Evolutionary conservation across 352 stramenopile genomes (phyloP).

Genomic region (Peronospora tabacina): DNA sequence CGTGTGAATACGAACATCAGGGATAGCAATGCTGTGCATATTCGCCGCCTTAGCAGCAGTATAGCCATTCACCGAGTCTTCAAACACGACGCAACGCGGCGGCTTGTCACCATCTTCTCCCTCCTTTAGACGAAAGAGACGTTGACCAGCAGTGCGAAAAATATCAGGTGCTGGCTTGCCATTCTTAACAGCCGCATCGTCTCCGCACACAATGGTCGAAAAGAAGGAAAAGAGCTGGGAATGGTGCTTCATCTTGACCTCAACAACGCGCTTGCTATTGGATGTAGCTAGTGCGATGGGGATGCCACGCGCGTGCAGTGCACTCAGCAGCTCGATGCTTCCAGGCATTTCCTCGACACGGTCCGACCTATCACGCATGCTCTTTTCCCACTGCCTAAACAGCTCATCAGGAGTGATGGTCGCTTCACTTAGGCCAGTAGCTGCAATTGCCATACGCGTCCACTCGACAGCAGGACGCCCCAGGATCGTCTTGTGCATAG

Average conservation of each 20-base stretch:
- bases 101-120: constrained; percentile 22
- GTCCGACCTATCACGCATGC: constrained; percentile 52
- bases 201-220: constrained; percentile 62
- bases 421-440: constrained; percentile 24
- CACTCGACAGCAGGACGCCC: constrained; percentile 58
- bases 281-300: constrained; percentile 68
- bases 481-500: constrained; percentile 70
- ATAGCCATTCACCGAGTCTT: constrained; percentile 69
- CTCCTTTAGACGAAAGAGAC: constrained; percentile 39
- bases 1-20: constrained; percentile 57
- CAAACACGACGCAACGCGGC: constrained; percentile 62
- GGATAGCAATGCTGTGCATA: constrained; percentile 69
- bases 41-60: constrained; percentile 47
- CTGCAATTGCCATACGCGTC: constrained; percentile 60
- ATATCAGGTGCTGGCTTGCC: constrained; percentile 80
- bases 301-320: constrained; percentile 41
- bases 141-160: constrained; percentile 56
- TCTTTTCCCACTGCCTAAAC: constrained; percentile 51
- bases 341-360: constrained; percentile 48
- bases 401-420: constrained; percentile 50
- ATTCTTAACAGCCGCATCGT: constrained; percentile 53
- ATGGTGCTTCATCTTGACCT: constrained; percentile 55
- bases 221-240: constrained; percentile 73
- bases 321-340: constrained; percentile 38
- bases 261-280: constrained; percentile 55